Conservation (phyloP, 2,329 filamentous ascomycete species). For the Beauveria caledonica region DNA sequence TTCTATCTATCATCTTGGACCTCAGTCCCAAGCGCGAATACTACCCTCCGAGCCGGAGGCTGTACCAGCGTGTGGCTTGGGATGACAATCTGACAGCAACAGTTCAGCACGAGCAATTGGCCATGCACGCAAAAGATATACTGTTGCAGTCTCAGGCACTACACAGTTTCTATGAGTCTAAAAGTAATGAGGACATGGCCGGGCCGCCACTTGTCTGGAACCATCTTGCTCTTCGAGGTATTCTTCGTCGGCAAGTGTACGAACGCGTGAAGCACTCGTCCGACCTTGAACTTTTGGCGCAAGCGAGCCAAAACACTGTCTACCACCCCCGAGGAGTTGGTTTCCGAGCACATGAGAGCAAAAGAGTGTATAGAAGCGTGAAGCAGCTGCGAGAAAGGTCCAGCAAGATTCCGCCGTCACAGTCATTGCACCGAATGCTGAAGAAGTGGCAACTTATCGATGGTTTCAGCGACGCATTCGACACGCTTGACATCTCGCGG, state of each 20-base stretch:
- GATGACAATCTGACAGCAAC: slow-evolving; percentile 20
- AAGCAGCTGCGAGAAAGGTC: not conserved
- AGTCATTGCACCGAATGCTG: not conserved
- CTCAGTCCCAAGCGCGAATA: slow-evolving; percentile 25
- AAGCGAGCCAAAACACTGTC: not conserved
- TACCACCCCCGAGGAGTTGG: not conserved
- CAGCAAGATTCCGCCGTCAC: not conserved
- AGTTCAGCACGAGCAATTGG: slow-evolving; percentile 31
- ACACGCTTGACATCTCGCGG: not conserved
- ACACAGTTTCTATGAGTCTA: slow-evolving; percentile 13
- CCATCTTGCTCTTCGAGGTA: slow-evolving; percentile 8
- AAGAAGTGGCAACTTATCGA: not conserved
- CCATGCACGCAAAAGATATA: slow-evolving; percentile 22
- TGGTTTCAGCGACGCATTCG: not conserved
- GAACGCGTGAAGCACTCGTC: slow-evolving; percentile 14
- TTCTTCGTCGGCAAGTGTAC: slow-evolving; percentile 20
- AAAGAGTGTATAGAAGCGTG: not conserved
- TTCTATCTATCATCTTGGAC: slow-evolving; percentile 9
- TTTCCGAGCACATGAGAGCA: not conserved
- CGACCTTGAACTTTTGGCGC: not conserved
- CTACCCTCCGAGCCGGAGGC: slow-evolving; percentile 27
- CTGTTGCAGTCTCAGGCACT: slow-evolving; percentile 23
- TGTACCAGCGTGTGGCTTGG: slow-evolving; percentile 30
- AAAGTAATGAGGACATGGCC: not conserved
- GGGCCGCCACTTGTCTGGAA: not conserved